Percentiles rank a stretch among this genome's conserved stretches.
Conservation (phyloP, 2,329 filamentous ascomycete species). For the Talaromyces rugulosus region DNA sequence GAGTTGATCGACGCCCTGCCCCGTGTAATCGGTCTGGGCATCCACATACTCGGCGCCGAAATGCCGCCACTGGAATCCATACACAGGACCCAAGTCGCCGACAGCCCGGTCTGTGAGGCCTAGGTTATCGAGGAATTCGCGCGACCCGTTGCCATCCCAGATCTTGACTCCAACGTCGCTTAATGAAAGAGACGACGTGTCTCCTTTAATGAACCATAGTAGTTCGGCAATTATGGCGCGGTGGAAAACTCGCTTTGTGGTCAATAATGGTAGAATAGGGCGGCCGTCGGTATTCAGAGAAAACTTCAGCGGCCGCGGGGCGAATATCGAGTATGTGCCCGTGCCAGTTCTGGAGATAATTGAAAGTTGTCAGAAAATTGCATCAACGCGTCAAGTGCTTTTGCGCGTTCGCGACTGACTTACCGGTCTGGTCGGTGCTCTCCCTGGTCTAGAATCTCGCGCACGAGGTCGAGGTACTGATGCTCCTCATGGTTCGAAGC, state of each 20-base stretch:
- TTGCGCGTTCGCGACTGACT: not conserved
- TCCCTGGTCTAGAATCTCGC: slow-evolving; percentile 73
- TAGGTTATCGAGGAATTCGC: slow-evolving; percentile 81
- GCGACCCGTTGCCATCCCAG: slow-evolving; percentile 95
- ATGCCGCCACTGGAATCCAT: slow-evolving; percentile 98
- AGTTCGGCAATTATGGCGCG: slow-evolving; percentile 87
- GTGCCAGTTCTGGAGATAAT: slow-evolving; percentile 69
- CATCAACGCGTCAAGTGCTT: not conserved
- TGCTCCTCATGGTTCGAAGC: slow-evolving; percentile 68
- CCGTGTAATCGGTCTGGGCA: slow-evolving; percentile 73
- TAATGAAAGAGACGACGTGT: slow-evolving; percentile 73
- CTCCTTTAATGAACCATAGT: slow-evolving; percentile 89
- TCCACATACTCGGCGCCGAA: slow-evolving; percentile 90
- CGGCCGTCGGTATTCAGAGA: slow-evolving; percentile 52
- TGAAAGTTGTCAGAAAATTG: not conserved
- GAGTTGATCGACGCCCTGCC: slow-evolving; percentile 88
- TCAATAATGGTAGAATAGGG: slow-evolving; percentile 83
- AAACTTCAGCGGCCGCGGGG: slow-evolving; percentile 82
- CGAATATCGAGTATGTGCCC: slow-evolving; percentile 85
- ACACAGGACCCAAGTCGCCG: slow-evolving; percentile 91
- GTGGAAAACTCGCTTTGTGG: slow-evolving; percentile 93
- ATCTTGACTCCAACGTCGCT: slow-evolving; percentile 83
- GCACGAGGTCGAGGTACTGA: slow-evolving; percentile 88
- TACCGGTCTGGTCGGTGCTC: slow-evolving; percentile 87
- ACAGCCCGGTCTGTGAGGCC: slow-evolving; percentile 76